phyloP scores from a whole-genome alignment of 148 eudicot species.

The Dianthus caryophyllus region DNA sequence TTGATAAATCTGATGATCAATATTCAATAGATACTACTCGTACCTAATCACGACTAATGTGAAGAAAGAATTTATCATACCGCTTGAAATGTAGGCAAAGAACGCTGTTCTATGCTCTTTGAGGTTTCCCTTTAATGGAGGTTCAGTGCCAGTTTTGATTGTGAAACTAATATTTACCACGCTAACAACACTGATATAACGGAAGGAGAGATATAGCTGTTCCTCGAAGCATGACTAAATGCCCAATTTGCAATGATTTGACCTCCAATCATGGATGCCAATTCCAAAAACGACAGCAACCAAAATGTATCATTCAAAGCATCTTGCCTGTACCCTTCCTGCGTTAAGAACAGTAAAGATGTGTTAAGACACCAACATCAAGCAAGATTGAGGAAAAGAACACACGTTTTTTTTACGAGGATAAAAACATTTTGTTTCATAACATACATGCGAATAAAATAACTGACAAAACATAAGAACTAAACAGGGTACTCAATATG shows the following conservation, averaged over 20 bases:
- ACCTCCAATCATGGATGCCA: conserved; percentile 63
- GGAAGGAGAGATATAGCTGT: conserved; percentile 41
- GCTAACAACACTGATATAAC: conserved; percentile 49
- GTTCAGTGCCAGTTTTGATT: conserved; percentile 50
- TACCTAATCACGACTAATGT: not conserved
- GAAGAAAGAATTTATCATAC: conserved; percentile 31
- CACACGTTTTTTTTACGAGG: not conserved
- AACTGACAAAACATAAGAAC: not conserved
- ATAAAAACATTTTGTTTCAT: not conserved
- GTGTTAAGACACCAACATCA: not conserved
- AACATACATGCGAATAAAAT: not conserved
- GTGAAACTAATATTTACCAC: conserved; percentile 39
- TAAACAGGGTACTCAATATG: not conserved
- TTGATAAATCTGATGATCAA: no score
- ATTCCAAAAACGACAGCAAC: conserved; percentile 73
- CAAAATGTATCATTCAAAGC: conserved; percentile 79
- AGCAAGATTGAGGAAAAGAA: not conserved
- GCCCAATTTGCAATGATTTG: conserved; percentile 76
- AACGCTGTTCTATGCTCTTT: conserved; percentile 54
- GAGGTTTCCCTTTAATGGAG: conserved; percentile 33
- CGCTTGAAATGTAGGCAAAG: conserved; percentile 36
- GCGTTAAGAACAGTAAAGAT: conserved; percentile 25
- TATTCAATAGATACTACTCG: no score
- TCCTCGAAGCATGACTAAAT: conserved; percentile 33
- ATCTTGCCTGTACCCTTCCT: conserved; percentile 88